A percentile compares a stretch with the other conserved stretches of the same genome.
These are phyloP conservation scores for Mucor sp. DNA, from an alignment of 371 early-diverging fungal genomes.

Conservation along the genomic window DNA sequence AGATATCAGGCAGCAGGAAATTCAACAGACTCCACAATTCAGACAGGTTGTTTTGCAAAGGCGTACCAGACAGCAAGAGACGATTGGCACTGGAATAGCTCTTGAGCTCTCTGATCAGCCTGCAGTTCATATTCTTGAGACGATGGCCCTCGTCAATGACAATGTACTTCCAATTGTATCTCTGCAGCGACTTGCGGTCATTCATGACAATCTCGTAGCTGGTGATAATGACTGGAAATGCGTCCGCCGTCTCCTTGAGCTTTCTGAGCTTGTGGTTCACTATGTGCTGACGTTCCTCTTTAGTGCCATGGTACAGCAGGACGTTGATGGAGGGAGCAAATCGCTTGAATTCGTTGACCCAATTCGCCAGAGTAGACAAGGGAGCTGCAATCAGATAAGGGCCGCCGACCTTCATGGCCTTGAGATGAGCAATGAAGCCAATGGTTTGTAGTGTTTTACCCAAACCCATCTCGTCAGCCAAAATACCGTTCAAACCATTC, in stretches of 20 bases:
- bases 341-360: conserved; percentile 93
- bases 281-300: conserved; percentile 77
- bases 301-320: conserved; percentile 90
- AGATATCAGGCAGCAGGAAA: conserved; percentile 90
- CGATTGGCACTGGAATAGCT: conserved; percentile 83
- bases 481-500: conserved; percentile 96
- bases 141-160: conserved; percentile 97
- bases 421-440: conserved; percentile 84
- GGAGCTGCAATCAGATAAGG: conserved; percentile 98
- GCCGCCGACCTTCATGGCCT: conserved; percentile 84
- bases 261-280: conserved; percentile 69
- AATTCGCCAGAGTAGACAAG: conserved; percentile 95
- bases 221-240: conserved; percentile 85
- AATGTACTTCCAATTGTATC: conserved; percentile 85
- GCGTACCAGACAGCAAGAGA: conserved; percentile 91
- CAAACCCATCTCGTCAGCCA: conserved; percentile 99
- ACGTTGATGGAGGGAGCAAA: conserved; percentile 89
- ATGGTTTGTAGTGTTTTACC: conserved; percentile 98
- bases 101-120: conserved; percentile 86
- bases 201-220: conserved; percentile 92
- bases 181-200: conserved; percentile 73
- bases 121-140: conserved; percentile 92
- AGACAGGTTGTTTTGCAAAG: conserved; percentile 92
- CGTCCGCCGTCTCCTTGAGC: conserved; percentile 47
- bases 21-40: conserved; percentile 96